These are phyloP conservation scores for Fraxinus dipetala DNA, from an alignment of 305 asterid genomes.

Conservation along the genomic window DNA sequence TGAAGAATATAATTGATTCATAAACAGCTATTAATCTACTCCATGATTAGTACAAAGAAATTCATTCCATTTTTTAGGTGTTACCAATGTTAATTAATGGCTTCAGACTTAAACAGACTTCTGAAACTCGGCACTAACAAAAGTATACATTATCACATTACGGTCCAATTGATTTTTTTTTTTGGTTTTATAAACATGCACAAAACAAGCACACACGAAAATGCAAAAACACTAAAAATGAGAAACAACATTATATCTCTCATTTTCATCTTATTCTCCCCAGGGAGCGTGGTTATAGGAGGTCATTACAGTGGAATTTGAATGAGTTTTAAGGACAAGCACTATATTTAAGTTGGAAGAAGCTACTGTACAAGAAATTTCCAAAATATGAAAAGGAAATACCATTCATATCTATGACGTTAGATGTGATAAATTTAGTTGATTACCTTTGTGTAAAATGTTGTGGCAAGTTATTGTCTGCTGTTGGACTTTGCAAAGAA, in stretches of 20 bases:
- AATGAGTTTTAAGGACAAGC: background rate
- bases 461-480: slow-evolving; percentile 29
- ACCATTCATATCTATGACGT: background rate
- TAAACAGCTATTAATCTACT: background rate
- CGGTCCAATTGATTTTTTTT: background rate
- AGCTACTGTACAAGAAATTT: background rate
- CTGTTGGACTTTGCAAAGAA: slow-evolving; percentile 42
- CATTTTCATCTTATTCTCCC: background rate
- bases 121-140: background rate
- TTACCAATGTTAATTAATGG: background rate
- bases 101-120: background rate
- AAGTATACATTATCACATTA: background rate
- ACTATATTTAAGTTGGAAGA: background rate
- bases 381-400: background rate
- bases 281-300: background rate
- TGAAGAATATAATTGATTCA: slow-evolving; percentile 13
- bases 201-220: background rate
- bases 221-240: background rate
- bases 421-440: slow-evolving; percentile 21
- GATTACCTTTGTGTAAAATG: slow-evolving; percentile 57
- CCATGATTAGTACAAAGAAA: slow-evolving; percentile 16
- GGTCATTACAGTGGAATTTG: background rate
- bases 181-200: background rate
- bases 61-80: slow-evolving; percentile 18
- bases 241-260: background rate